A percentile compares a stretch with the other conserved stretches of the same genome.
phyloP scores from a whole-genome alignment of 2,329 filamentous ascomycete genomes.

The Diaporthe aspalathi region DNA sequence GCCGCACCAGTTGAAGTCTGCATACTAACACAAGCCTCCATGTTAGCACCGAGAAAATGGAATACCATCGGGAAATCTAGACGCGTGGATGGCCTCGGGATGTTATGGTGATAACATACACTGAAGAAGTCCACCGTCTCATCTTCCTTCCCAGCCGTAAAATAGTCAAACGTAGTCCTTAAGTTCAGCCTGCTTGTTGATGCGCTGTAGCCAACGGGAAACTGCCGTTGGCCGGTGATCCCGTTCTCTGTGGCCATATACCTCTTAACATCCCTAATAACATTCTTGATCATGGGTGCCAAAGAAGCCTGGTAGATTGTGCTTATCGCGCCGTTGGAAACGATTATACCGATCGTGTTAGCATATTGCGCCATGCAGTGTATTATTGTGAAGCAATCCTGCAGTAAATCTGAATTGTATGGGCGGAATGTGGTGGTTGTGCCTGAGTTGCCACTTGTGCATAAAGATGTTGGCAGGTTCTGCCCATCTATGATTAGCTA shows the following conservation, averaged over 20 bases:
- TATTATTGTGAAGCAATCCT: slow-evolving; percentile 42
- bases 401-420: slow-evolving; percentile 41
- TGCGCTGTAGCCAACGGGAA: slow-evolving; percentile 38
- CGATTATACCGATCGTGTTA: slow-evolving; percentile 46
- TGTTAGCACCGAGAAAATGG: too few species aligned
- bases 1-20: slow-evolving; percentile 69
- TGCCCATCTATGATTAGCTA: not conserved
- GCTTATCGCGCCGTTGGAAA: slow-evolving; percentile 42
- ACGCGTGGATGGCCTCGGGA: too few species aligned
- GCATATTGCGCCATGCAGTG: slow-evolving; percentile 45
- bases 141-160: slow-evolving; percentile 36
- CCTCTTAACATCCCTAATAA: slow-evolving; percentile 45
- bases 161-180: slow-evolving; percentile 37
- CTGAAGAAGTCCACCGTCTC: slow-evolving; percentile 40
- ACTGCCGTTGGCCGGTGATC: slow-evolving; percentile 32
- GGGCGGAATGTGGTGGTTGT: slow-evolving; percentile 37
- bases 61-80: too few species aligned
- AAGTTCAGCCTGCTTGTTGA: slow-evolving; percentile 35
- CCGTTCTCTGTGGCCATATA: slow-evolving; percentile 42
- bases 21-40: slow-evolving; percentile 50
- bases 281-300: slow-evolving; percentile 42
- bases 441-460: slow-evolving; percentile 30
- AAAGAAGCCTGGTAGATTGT: slow-evolving; percentile 24
- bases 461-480: slow-evolving; percentile 34
- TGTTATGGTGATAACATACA: slow-evolving; percentile 25